Evolutionary conservation across 805 yeast genomes (phyloP), one percentile per base, ranked within the genome.

Genomic region (Ogataea parapolymorpha): DNA sequence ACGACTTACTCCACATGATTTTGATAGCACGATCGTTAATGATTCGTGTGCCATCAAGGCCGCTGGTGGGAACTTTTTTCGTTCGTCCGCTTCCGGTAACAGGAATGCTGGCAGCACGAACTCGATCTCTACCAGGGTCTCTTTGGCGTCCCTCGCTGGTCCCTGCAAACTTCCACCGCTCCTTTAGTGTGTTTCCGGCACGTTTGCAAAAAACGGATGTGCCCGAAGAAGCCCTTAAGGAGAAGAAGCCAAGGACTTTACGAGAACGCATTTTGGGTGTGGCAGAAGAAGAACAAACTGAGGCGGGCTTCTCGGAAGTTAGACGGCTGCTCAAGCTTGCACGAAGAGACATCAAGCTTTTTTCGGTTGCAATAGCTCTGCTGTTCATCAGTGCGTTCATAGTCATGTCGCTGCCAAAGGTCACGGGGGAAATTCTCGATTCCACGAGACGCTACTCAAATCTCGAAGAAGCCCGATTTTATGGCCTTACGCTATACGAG

Each of bases 401-500:
- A 32, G 71, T 75, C 17, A 74, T 76, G 78, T 58, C 72, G 4
- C 62, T 75, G 41, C 82, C 82, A 2, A 75, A 72, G 45, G 70
- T 77, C 6, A 76, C 77, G n/a, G 82, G 82, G 34, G 56, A 71
- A 32, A 72, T 77, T 2, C 54, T 77, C 15, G 82, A 77, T 54
- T 71, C 77, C 5, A 64, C 77, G 7, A 68, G 67, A 45, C 60
- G 65, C 8, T 56, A 48, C 37, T 48, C 50, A 6, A 33, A 32
- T 9, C 35, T 63, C 16, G 61, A 57, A 11, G 50, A 45, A 24
- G 55, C 64, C 2, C 26, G 46, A 31, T 44, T 65, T 10, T 79
- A 78, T 51, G 96, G 96, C 0, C 61, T 83, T 13, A 67, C 82
- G 0, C 68, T 81, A 44, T 62, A 68, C 25, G 74, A 76, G 34